Base-by-base conservation (phyloP, 129 eudicot species). In the Lonicera japonica region DNA sequence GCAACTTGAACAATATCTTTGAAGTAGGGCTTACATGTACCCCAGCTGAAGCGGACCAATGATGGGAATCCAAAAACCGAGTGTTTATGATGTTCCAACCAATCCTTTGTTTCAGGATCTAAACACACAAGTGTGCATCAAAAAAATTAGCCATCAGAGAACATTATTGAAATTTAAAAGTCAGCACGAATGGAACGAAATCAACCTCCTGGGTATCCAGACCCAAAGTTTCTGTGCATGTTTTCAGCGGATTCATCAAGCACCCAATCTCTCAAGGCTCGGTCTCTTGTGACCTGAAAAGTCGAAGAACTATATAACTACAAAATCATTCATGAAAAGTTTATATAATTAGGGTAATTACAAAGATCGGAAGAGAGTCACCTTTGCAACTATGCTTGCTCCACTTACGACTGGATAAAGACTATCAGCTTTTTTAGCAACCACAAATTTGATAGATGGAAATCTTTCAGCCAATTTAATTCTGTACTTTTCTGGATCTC, bases 351-450 rank as follows among this genome's bases (percentile, higher is more conserved):
- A 8, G 12, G 22, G 46, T 13, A 25, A 57, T 17, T 9, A 46
- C 40, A 41, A 54, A 15, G 62, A 20, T 36, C 14, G 18, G 12
- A 14, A 59, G 62, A 64, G 61, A 77, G 18, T 79, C 66, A 88
- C 97, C 96, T 92, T 92, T 34, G 98, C 98, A 43, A 85, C 98
- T 56, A 92, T 92, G 77, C 98, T 92, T 60, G 98, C 98, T 68
- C 98, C 98, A 78, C 98, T 87, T 45, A 92, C 98, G 64, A 92
- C 98, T 16, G 98, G 96, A 82, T 92, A 92, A 21, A 92, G 95
- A 76, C 98, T 92, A 71, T 92, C 98, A 41, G 98, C 98, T 75
- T 92, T 92, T 80, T 92, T 92, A 16, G 96, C 86, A 61, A 92
- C 98, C 65, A 88, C 96, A 87, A 87, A 92, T 53, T 80, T 80